Conservation (phyloP, 192 early-diverging fungal genomes). For the Rhizoclosmatium globosum region DNA sequence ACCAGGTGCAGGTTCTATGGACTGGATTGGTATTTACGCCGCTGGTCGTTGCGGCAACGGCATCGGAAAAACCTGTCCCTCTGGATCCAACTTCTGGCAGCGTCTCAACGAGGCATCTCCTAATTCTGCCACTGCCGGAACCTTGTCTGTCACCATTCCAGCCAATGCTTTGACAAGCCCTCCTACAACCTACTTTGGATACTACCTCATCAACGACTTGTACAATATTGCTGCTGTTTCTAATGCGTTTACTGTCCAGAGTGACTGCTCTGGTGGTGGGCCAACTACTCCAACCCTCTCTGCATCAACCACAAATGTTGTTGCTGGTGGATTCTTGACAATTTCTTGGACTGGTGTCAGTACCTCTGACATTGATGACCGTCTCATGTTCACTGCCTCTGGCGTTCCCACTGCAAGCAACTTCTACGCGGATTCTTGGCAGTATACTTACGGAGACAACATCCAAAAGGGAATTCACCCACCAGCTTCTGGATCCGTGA, state of each 20-base stretch:
- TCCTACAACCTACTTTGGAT: not conserved
- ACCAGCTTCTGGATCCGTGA: slow-evolving; percentile 12
- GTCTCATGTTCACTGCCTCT: slow-evolving; percentile 3
- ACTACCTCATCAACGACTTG: not conserved
- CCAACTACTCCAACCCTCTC: not conserved
- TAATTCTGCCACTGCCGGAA: not conserved
- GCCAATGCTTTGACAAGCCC: not conserved
- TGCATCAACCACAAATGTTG: not conserved
- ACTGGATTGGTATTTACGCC: not conserved
- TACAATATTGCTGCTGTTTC: not conserved
- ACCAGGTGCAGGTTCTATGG: not conserved
- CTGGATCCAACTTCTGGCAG: not conserved
- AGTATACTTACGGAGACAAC: slow-evolving; percentile 28
- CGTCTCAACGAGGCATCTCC: not conserved
- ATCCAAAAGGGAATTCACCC: not conserved
- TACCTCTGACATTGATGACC: not conserved
- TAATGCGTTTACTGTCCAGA: not conserved
- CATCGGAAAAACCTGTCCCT: not conserved
- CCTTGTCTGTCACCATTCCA: not conserved
- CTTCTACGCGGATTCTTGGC: slow-evolving; percentile 21
- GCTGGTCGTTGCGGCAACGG: not conserved
- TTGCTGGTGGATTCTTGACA: slow-evolving; percentile 10
- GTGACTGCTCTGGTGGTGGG: too few species aligned
- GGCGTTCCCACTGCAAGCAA: not conserved
- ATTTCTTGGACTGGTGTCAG: not conserved